These are phyloP conservation scores for Elongisporangium senticosum DNA, from an alignment of 352 stramenopile species.

Conservation along the genomic window DNA sequence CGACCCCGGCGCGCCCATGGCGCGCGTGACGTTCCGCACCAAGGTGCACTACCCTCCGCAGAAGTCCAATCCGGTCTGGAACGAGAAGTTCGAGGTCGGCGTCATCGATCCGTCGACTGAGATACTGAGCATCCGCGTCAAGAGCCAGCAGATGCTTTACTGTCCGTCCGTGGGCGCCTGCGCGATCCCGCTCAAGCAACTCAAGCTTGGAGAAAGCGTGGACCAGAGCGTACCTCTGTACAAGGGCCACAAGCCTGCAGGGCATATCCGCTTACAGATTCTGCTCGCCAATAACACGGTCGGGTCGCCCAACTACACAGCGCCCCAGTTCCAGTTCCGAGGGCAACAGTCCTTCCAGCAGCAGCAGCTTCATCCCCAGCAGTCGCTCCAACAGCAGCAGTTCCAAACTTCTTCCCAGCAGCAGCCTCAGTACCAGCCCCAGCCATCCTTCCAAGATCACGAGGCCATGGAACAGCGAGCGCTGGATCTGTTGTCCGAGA, in stretches of 20 bases:
- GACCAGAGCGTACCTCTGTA: slow-evolving; percentile 61
- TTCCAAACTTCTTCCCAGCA: neutral
- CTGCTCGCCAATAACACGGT: slow-evolving; percentile 21
- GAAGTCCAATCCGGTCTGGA: slow-evolving; percentile 50
- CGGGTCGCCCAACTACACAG: neutral
- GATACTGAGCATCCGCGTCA: slow-evolving; percentile 67
- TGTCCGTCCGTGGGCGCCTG: slow-evolving; percentile 55
- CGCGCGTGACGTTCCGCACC: slow-evolving; percentile 53
- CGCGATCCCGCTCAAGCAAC: slow-evolving; percentile 44
- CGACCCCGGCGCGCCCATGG: slow-evolving; percentile 1
- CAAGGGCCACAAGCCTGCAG: slow-evolving; percentile 31
- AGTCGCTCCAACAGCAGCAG: neutral
- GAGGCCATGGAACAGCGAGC: neutral
- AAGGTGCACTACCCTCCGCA: slow-evolving; percentile 33
- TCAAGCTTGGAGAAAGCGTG: slow-evolving; percentile 30
- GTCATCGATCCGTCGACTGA: slow-evolving; percentile 38
- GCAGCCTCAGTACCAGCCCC: slow-evolving; percentile 3
- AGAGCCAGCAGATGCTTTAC: slow-evolving; percentile 64
- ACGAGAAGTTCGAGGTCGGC: slow-evolving; percentile 68
- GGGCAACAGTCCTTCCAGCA: slow-evolving; percentile 16
- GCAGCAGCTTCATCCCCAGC: slow-evolving; percentile 14
- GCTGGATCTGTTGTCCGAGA: neutral
- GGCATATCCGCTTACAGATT: slow-evolving; percentile 54
- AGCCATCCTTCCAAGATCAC: neutral
- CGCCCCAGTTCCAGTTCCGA: slow-evolving; percentile 4